Evolutionary conservation across 1,139 yeast genomes (phyloP).

Genomic region (Sugiyamaella neomexicana): DNA sequence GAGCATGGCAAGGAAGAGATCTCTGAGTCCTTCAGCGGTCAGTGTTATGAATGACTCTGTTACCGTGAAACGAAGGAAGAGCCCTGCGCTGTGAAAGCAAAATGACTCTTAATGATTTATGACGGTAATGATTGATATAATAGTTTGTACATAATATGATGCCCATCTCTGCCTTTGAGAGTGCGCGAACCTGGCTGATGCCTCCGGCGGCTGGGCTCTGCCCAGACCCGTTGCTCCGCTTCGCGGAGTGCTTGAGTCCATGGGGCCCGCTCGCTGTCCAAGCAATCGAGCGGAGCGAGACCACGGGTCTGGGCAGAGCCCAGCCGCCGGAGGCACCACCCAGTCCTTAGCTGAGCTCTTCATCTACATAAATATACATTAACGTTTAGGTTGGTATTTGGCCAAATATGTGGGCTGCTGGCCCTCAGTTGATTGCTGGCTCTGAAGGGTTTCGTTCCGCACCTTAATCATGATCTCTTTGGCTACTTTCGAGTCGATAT

Average conservation of each 20-base stretch:
- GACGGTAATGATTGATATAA: slow-evolving; percentile 10
- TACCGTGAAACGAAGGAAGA: slow-evolving; percentile 7
- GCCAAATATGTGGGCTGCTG: slow-evolving; percentile 30
- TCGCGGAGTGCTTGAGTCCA: neutral
- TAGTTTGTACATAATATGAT: slow-evolving; percentile 2
- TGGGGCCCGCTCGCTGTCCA: too few species aligned
- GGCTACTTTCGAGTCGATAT: slow-evolving; percentile 39
- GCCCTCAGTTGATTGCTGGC: slow-evolving; percentile 28
- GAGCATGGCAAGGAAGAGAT: neutral
- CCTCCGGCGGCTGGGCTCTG: neutral
- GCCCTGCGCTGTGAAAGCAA: neutral
- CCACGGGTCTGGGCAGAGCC: neutral
- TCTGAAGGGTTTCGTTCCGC: slow-evolving; percentile 37
- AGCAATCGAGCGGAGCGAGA: neutral
- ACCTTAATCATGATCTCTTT: slow-evolving; percentile 39
- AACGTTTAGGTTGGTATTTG: slow-evolving; percentile 25
- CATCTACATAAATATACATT: neutral
- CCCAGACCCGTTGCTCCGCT: neutral
- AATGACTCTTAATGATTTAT: neutral
- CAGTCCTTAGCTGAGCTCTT: too few species aligned
- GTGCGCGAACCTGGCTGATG: neutral
- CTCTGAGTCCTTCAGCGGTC: neutral
- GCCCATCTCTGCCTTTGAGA: too few species aligned
- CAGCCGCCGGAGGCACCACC: neutral
- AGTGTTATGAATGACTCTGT: neutral